Percentiles rank a stretch among this genome's conserved stretches.
Conservation (phyloP, 495 filamentous ascomycete species). For the Daldinia loculata region DNA sequence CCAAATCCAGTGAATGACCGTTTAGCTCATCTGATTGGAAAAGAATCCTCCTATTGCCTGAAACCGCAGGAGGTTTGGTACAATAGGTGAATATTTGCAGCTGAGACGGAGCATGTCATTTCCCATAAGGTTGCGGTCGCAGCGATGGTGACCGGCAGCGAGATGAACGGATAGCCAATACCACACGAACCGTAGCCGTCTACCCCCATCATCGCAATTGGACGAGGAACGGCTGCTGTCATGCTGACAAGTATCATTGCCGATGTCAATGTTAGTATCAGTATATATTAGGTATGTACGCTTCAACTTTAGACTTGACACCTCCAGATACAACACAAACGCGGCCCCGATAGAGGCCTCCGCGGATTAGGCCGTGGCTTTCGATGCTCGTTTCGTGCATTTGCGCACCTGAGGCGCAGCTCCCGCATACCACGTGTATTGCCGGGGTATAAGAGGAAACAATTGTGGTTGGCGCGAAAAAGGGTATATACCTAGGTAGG, state of each 20-base stretch:
- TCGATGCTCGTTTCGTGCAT: conserved; percentile 27
- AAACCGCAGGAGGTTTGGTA: conserved; percentile 30
- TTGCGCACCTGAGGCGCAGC: conserved; percentile 31
- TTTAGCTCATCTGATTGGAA: not conserved
- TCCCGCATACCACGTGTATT: conserved; percentile 36
- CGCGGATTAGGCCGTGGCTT: conserved; percentile 29
- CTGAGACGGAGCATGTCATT: conserved; percentile 36
- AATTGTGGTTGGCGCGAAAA: conserved; percentile 11
- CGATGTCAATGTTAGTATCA: not conserved
- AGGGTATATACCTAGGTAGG: not conserved
- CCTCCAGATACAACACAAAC: not conserved
- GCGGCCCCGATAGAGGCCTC: conserved; percentile 33
- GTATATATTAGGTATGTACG: too few relatives aligned
- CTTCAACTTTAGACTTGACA: too few relatives aligned
- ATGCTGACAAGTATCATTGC: conserved; percentile 25
- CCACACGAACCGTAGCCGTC: not conserved
- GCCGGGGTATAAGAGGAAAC: conserved; percentile 3
- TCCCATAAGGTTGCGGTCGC: conserved; percentile 26
- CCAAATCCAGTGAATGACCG: conserved; percentile 1
- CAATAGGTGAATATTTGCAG: conserved; percentile 19
- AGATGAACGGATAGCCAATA: conserved; percentile 13
- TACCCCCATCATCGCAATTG: conserved; percentile 12
- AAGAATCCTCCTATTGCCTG: conserved; percentile 34
- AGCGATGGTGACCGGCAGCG: conserved; percentile 19
- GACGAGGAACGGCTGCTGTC: conserved; percentile 26